Evolutionary conservation across 2,329 filamentous ascomycete genomes (phyloP).

Genomic region (Pyricularia sp.): DNA sequence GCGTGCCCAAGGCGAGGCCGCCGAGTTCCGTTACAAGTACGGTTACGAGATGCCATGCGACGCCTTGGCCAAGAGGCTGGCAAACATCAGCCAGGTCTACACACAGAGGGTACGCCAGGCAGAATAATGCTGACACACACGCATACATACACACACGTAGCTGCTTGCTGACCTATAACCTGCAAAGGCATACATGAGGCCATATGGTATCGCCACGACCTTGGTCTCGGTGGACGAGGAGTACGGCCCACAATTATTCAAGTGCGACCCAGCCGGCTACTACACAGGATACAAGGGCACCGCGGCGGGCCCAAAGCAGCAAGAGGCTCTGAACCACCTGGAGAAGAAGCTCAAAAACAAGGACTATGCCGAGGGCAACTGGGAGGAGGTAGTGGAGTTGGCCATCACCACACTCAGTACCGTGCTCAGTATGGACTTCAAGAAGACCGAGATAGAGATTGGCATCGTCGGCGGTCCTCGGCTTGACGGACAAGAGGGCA

Average conservation of each 20-base stretch:
- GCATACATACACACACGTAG: neutral
- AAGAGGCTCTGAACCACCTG: conserved; percentile 95
- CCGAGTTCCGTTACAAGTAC: conserved; percentile 96
- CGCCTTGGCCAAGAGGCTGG: conserved; percentile 88
- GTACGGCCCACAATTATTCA: conserved; percentile 89
- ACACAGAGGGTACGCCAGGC: conserved; percentile 68
- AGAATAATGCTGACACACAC: neutral
- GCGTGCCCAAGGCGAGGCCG: conserved; percentile 88
- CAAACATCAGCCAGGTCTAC: conserved; percentile 99
- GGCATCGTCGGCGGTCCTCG: conserved; percentile 89
- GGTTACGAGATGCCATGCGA: conserved; percentile 99
- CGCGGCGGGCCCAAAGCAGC: conserved; percentile 93
- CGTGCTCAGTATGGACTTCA: conserved; percentile 97
- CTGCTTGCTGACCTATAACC: conserved; percentile 7
- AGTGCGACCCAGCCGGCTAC: conserved; percentile 96
- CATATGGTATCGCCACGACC: conserved; percentile 90
- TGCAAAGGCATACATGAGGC: conserved; percentile 82
- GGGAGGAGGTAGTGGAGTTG: conserved; percentile 97
- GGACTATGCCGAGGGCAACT: conserved; percentile 81
- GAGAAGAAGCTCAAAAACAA: conserved; percentile 99
- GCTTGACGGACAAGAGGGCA: conserved; percentile 73
- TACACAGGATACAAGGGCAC: conserved; percentile 98
- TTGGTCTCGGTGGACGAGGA: conserved; percentile 91
- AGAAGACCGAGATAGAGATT: conserved; percentile 98
- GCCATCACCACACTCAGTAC: conserved; percentile 93